A percentile compares a stretch with the other conserved stretches of the same genome.
These are phyloP conservation scores for Ophiocordyceps camponoti-rufipedis DNA, from an alignment of 2,329 filamentous ascomycete genomes.

Conservation along the genomic window DNA sequence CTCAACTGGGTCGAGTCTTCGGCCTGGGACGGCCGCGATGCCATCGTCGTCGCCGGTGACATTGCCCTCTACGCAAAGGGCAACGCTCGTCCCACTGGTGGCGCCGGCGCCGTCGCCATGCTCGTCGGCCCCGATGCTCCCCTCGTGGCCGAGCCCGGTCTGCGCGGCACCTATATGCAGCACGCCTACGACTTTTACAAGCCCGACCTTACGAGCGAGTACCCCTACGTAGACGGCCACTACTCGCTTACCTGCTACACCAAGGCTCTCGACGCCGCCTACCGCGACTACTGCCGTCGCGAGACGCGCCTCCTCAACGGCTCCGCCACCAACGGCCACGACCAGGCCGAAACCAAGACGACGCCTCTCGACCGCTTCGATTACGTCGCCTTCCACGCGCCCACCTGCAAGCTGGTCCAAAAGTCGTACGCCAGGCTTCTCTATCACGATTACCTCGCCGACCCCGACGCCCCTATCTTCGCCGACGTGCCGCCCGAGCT, in stretches of 20 bases:
- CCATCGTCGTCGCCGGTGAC: slow-evolving; percentile 63
- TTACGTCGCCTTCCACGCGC: slow-evolving; percentile 67
- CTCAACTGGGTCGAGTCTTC: slow-evolving; percentile 79
- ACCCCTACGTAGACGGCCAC: slow-evolving; percentile 71
- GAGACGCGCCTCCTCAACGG: slow-evolving; percentile 41
- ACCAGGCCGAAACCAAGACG: slow-evolving; percentile 24
- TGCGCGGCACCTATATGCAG: slow-evolving; percentile 64
- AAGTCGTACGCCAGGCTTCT: slow-evolving; percentile 72
- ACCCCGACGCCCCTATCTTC: slow-evolving; percentile 50
- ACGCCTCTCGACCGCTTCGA: slow-evolving; percentile 64
- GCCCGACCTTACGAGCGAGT: slow-evolving; percentile 74
- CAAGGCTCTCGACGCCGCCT: slow-evolving; percentile 62
- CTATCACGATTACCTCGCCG: slow-evolving; percentile 68
- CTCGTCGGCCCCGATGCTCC: slow-evolving; percentile 64
- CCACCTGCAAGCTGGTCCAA: slow-evolving; percentile 72
- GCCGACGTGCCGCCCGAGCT: slow-evolving; percentile 60
- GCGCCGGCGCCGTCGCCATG: slow-evolving; percentile 63
- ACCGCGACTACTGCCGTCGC: slow-evolving; percentile 62
- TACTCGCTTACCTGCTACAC: slow-evolving; percentile 71
- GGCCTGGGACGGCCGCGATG: slow-evolving; percentile 69
- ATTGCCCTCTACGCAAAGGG: slow-evolving; percentile 79
- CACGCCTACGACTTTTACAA: slow-evolving; percentile 87
- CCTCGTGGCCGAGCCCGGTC: slow-evolving; percentile 58
- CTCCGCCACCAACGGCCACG: slow-evolving; percentile 26
- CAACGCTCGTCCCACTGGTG: slow-evolving; percentile 62